Evolutionary conservation across 805 yeast genomes (phyloP).

Genomic region (Cyberlindnera samutprakarnensis): DNA sequence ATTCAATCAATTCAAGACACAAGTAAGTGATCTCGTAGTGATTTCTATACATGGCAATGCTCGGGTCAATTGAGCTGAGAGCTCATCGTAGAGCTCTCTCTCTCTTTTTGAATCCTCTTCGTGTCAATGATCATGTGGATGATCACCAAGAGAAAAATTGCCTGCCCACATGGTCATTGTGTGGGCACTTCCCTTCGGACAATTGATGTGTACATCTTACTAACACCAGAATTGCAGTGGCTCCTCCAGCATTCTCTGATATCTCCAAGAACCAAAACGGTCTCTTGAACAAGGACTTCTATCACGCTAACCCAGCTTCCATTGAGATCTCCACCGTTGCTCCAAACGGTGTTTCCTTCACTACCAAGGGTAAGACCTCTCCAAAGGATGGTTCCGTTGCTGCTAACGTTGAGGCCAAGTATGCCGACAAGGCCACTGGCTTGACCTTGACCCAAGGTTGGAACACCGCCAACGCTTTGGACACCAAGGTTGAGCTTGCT

Average conservation of each 20-base stretch:
- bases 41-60: too few relatives aligned
- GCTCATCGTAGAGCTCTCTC: too few relatives aligned
- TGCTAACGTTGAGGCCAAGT: conserved; percentile 86
- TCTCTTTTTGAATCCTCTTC: too few relatives aligned
- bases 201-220: not conserved
- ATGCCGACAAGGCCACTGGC: conserved; percentile 87
- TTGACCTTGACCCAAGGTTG: conserved; percentile 95
- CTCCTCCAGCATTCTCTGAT: conserved; percentile 89
- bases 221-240: conserved; percentile 32
- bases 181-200: not conserved
- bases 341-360: conserved; percentile 93
- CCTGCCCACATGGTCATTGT: not conserved
- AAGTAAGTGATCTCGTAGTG: too few relatives aligned
- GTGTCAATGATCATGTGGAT: not conserved
- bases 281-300: conserved; percentile 86
- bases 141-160: too few relatives aligned
- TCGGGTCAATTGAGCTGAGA: too few relatives aligned
- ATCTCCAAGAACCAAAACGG: conserved; percentile 89
- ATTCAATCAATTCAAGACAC: too few relatives aligned
- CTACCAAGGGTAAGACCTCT: conserved; percentile 84
- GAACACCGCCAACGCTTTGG: conserved; percentile 88
- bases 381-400: conserved; percentile 69
- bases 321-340: conserved; percentile 89
- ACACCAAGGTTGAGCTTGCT: conserved; percentile 87
- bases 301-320: conserved; percentile 81